phyloP scores from a whole-genome alignment of 257 asterid species.

The Pogostemon cablin region DNA sequence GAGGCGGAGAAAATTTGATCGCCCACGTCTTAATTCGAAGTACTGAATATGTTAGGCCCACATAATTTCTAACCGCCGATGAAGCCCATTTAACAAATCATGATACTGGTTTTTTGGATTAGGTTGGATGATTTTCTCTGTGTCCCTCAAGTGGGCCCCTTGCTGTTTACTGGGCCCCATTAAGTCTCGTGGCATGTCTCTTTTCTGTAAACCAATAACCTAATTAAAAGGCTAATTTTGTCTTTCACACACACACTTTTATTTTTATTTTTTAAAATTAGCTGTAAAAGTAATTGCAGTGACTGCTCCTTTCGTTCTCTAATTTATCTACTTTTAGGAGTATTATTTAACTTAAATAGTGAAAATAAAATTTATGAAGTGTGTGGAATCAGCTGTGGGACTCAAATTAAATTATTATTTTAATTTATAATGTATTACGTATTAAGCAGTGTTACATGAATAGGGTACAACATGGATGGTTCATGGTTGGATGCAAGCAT shows the following conservation, averaged over 20 bases:
- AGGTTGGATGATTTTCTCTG: conserved; percentile 38
- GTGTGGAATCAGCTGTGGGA: too few species aligned
- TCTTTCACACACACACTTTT: conserved; percentile 7
- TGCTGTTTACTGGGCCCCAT: conserved; percentile 32
- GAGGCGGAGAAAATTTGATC: conserved; percentile 38
- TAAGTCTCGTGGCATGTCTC: conserved; percentile 43
- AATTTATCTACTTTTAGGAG: too few species aligned
- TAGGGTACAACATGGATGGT: background rate
- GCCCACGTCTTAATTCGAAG: conserved; percentile 39
- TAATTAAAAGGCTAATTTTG: conserved; percentile 30
- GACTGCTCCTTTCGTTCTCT: too few species aligned
- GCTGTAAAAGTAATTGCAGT: background rate
- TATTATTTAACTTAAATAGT: too few species aligned
- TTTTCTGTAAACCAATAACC: background rate
- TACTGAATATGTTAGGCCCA: conserved; percentile 38
- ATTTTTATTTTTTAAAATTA: too few species aligned
- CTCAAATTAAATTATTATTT: too few species aligned
- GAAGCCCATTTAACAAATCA: conserved; percentile 52
- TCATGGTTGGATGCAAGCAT: conserved; percentile 11
- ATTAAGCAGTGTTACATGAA: background rate
- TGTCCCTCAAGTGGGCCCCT: conserved; percentile 35
- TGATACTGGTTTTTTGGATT: conserved; percentile 34
- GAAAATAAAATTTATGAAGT: too few species aligned
- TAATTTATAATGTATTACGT: too few species aligned
- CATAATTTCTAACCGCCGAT: conserved; percentile 5